phyloP scores from a whole-genome alignment of 768 basidiomycete species.

The Kwoniella sp. region DNA sequence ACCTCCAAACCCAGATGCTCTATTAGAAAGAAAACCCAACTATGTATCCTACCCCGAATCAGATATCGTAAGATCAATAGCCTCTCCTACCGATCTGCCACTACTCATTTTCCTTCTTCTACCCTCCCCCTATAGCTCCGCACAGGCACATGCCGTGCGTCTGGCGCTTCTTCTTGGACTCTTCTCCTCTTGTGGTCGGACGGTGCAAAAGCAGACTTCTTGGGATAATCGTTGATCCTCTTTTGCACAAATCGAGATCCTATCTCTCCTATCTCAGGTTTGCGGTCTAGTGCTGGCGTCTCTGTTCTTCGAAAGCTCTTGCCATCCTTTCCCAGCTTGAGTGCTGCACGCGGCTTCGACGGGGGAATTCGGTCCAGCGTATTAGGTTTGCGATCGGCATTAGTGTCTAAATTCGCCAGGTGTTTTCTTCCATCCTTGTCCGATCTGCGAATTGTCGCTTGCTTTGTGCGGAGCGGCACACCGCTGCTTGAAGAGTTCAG shows the following conservation, averaged over 20 bases:
- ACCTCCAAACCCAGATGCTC: too few species aligned
- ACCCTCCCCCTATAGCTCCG: neutral
- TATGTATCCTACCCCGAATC: neutral
- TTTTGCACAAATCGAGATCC: neutral
- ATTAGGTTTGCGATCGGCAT: too few species aligned
- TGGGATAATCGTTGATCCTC: neutral
- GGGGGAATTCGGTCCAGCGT: too few species aligned
- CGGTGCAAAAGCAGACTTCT: neutral
- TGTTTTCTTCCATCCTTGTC: neutral
- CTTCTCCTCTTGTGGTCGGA: neutral
- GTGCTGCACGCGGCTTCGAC: too few species aligned
- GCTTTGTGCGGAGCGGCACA: too few species aligned
- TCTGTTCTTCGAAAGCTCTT: too few species aligned
- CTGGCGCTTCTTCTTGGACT: neutral
- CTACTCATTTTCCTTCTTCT: neutral
- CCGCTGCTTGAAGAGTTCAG: neutral
- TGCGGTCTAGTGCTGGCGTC: too few species aligned
- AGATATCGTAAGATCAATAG: conserved; percentile 17
- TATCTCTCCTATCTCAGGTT: neutral
- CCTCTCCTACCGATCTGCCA: conserved; percentile 7
- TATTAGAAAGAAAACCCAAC: too few species aligned
- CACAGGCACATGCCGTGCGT: neutral
- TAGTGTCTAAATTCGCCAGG: neutral
- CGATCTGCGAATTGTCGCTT: too few species aligned
- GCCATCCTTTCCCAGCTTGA: too few species aligned